These are phyloP conservation scores for Neurospora discreta DNA, from an alignment of 495 filamentous ascomycete species.

Conservation along the genomic window DNA sequence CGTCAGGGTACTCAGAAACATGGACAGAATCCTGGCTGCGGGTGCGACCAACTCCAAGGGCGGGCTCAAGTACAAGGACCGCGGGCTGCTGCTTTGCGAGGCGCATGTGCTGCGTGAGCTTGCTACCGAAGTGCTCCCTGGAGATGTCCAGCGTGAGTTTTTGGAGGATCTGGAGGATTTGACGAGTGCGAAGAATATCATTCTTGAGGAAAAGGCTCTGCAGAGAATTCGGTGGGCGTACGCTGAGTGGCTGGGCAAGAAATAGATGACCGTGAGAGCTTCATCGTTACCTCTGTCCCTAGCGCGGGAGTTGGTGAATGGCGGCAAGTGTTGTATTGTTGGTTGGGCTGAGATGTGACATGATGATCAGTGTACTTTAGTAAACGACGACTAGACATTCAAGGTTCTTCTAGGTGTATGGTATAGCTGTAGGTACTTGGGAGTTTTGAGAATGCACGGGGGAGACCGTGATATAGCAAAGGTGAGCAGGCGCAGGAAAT, in stretches of 20 bases:
- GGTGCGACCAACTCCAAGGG: slow-evolving; percentile 52
- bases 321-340: background rate
- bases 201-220: slow-evolving; percentile 61
- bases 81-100: slow-evolving; percentile 82
- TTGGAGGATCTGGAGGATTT: slow-evolving; percentile 75
- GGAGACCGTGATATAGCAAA: background rate
- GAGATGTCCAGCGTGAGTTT: slow-evolving; percentile 67
- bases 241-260: slow-evolving; percentile 51
- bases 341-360: background rate
- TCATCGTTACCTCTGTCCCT: background rate
- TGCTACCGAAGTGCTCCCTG: slow-evolving; percentile 52
- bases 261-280: background rate
- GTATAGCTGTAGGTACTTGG: background rate
- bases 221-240: slow-evolving; percentile 83
- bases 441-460: background rate
- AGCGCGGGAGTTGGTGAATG: background rate
- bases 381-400: background rate
- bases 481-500: background rate
- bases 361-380: background rate
- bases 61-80: slow-evolving; percentile 74
- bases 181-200: slow-evolving; percentile 64
- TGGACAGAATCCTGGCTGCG: slow-evolving; percentile 68
- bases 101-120: slow-evolving; percentile 64
- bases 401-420: background rate
- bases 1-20: slow-evolving; percentile 65